Conservation (phyloP, 1,284 basidiomycete species). For the Ustilago vetiveriae region DNA sequence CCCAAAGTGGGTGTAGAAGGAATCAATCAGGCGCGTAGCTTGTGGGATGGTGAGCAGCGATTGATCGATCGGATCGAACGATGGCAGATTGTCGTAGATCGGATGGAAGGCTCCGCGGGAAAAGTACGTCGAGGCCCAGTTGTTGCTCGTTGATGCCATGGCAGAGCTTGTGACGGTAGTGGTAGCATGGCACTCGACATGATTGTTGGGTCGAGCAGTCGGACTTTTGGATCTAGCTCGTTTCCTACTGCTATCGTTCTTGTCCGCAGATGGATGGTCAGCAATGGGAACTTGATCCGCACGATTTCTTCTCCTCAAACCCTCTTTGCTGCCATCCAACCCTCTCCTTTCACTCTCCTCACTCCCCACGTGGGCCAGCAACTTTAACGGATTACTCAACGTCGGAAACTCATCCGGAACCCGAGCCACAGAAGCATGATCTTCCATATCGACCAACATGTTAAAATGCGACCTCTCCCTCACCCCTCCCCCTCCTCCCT, state of each 20-base stretch:
- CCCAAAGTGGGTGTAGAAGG: constrained; percentile 32
- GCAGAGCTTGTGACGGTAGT: background rate
- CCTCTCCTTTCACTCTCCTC: constrained; percentile 26
- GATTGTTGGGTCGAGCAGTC: no score
- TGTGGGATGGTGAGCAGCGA: constrained; percentile 23
- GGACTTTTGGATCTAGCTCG: constrained; percentile 4
- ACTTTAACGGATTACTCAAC: constrained; percentile 42
- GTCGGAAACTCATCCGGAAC: constrained; percentile 41
- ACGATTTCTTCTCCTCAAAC: no score
- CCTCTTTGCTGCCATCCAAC: no score
- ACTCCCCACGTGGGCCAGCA: constrained; percentile 39
- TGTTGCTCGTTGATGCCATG: background rate
- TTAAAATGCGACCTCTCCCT: constrained; percentile 24
- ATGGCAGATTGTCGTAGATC: constrained; percentile 37
- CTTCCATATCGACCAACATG: constrained; percentile 46
- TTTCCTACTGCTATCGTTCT: no score
- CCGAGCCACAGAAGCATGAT: constrained; percentile 22
- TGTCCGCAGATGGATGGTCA: no score
- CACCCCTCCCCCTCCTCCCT: background rate
- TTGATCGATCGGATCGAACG: constrained; percentile 42
- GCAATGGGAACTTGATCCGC: no score
- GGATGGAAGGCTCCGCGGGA: constrained; percentile 48
- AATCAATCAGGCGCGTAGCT: constrained; percentile 20
- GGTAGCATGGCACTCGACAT: no score
- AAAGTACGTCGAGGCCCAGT: constrained; percentile 41